A percentile compares a stretch with the other conserved stretches of the same genome.
These are phyloP conservation scores for Suhomyces terraborum DNA, from an alignment of 1,139 yeast genomes.

Conservation along the genomic window DNA sequence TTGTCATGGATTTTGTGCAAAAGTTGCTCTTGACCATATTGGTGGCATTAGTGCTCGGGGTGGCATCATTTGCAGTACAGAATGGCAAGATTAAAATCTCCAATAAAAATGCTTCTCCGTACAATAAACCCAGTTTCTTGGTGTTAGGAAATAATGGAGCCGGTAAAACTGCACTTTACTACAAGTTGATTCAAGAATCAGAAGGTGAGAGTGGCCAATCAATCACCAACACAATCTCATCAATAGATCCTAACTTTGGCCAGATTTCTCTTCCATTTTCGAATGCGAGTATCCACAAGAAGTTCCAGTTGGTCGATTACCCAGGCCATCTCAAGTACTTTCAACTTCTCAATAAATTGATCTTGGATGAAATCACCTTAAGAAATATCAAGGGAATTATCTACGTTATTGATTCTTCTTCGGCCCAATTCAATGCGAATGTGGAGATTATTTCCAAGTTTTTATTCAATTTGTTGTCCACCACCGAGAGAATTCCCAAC, in stretches of 20 bases:
- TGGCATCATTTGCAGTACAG: slow-evolving; percentile 20
- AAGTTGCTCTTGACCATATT: slow-evolving; percentile 20
- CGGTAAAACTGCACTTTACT: slow-evolving; percentile 76
- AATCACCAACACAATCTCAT: slow-evolving; percentile 40
- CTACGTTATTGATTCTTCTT: slow-evolving; percentile 68
- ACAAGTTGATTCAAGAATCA: slow-evolving; percentile 26
- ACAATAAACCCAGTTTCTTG: slow-evolving; percentile 56
- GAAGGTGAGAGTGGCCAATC: slow-evolving; percentile 14
- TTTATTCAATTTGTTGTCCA: slow-evolving; percentile 54
- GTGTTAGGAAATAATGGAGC: slow-evolving; percentile 70
- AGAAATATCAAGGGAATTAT: slow-evolving; percentile 62
- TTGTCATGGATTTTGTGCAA: slow-evolving; percentile 25
- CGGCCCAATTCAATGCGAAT: slow-evolving; percentile 36
- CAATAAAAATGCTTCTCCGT: slow-evolving; percentile 20
- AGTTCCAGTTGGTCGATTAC: slow-evolving; percentile 63
- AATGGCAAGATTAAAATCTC: slow-evolving; percentile 13
- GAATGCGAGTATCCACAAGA: slow-evolving; percentile 32
- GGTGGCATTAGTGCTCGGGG: slow-evolving; percentile 22
- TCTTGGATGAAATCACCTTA: slow-evolving; percentile 47
- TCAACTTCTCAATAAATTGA: slow-evolving; percentile 45
- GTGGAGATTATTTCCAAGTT: slow-evolving; percentile 53
- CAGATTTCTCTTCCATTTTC: slow-evolving; percentile 38
- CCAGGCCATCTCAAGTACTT: slow-evolving; percentile 85
- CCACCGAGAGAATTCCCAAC: slow-evolving; percentile 59
- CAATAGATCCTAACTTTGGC: slow-evolving; percentile 43